phyloP scores from a whole-genome alignment of 306 rosid genomes.

The Canavalia ensiformis region DNA sequence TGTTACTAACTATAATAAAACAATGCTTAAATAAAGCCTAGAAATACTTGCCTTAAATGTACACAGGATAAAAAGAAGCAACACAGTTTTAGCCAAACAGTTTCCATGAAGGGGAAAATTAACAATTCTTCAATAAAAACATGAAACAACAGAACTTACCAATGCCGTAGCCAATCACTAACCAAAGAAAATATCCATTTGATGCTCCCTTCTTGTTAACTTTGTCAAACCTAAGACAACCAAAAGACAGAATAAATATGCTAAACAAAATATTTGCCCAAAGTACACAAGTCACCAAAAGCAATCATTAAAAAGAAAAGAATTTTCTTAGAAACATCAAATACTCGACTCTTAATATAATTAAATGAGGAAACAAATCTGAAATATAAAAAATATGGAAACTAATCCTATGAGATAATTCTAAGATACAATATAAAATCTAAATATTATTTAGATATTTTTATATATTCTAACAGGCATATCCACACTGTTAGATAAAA shows the following conservation, averaged over 20 bases:
- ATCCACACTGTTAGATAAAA: not conserved
- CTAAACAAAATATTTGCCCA: conserved; percentile 28
- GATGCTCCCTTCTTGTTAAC: conserved; percentile 65
- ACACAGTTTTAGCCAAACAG: conserved; percentile 1
- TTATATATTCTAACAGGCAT: too few relatives aligned
- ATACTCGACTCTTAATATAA: not conserved
- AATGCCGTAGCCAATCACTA: conserved; percentile 82
- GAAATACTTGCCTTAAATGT: conserved; percentile 23
- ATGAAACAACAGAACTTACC: conserved; percentile 69
- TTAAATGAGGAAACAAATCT: not conserved
- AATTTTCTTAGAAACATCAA: not conserved
- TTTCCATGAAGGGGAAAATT: conserved; percentile 5
- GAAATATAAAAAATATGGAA: not conserved
- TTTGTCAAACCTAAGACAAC: conserved; percentile 83
- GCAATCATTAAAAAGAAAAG: conserved; percentile 27
- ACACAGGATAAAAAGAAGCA: not conserved
- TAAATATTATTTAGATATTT: not conserved
- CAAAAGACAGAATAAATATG: conserved; percentile 41
- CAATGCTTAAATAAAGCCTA: conserved; percentile 24
- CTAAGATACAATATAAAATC: too few relatives aligned
- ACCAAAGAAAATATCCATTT: conserved; percentile 84
- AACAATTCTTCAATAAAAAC: conserved; percentile 32
- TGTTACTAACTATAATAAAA: not conserved
- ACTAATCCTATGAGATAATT: not conserved
- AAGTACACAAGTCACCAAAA: conserved; percentile 13